Conservation (phyloP, 164 flowering plant genomes). For the Nymphaea colorata region DNA sequence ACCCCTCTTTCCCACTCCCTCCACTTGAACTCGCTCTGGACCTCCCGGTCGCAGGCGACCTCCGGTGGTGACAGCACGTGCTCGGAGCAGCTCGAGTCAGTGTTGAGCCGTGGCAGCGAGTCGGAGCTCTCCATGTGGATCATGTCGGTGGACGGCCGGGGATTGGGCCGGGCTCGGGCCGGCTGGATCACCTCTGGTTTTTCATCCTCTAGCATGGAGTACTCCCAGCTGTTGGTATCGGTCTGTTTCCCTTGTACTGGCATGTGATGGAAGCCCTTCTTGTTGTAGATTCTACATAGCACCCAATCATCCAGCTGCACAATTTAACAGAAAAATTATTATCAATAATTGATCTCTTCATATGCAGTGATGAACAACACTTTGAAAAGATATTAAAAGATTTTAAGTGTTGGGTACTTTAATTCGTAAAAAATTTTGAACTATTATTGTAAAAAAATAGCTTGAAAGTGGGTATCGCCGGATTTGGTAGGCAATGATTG, state of each 20-base stretch:
- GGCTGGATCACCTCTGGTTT: background rate
- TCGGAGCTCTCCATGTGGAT: constrained; percentile 5
- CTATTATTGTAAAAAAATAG: no score
- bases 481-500: no score
- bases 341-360: no score
- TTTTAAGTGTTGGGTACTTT: no score
- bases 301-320: constrained; percentile 17
- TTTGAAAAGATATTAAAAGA: no score
- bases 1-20: constrained; percentile 7
- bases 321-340: no score
- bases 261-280: constrained; percentile 2
- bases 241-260: background rate
- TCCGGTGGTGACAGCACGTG: constrained; percentile 7
- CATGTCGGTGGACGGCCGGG: background rate
- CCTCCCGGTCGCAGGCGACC: constrained; percentile 12
- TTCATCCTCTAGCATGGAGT: background rate
- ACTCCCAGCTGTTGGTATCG: background rate
- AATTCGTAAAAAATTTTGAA: no score
- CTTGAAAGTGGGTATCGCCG: no score
- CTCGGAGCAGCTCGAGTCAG: constrained; percentile 18
- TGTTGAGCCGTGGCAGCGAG: constrained; percentile 9
- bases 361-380: no score
- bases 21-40: constrained; percentile 11
- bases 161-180: background rate
- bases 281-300: constrained; percentile 15